Evolutionary conservation across 352 stramenopile genomes (phyloP), one percentile per base, ranked within the genome.

Genomic region (Elongisporangium prolatum): DNA sequence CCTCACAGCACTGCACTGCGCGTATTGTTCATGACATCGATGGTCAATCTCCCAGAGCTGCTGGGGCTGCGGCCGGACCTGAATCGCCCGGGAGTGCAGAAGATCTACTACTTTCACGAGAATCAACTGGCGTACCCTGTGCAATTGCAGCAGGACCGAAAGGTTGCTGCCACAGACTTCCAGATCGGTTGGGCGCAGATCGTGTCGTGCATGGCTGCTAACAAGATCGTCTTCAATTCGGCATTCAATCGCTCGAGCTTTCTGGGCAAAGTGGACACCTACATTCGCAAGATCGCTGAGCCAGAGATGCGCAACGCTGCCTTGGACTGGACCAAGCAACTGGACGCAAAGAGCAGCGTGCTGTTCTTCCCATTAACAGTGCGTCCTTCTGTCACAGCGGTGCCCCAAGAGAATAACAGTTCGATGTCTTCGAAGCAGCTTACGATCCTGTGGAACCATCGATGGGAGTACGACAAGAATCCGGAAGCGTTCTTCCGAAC

Each of bases 81-180:
- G 10, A 57, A 47, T 44, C 10, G 8, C 8, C 20, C 51, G 0
- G 28, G 49, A 4, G 67, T 84, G 34, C 40, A 48, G 5, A 77
- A 84, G 63, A 61, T 87, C 34, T 56, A 77, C n/a, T 87, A 87
- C 60, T 87, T 87, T 66, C 77, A 87, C 62, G 77, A 87, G 59
- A 87, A 87, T 64, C 77, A 87, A 61, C 69, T 87, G 38, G 71
- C 75, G 52, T 87, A 87, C 37, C 77, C 74, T 3, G 63, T 69
- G 48, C 65, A 78, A 48, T 21, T 65, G n/a, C 52, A 53, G 16
- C 40, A 59, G 3, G 51, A 10, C 11, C 64, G 65, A 16, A 75
- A 72, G 37, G 63, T 78, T 21, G 73, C 67, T 1, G 75, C 77
- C 13, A 63, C 74, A 28, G 77, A 84, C 48, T 87, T 84, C 52